These are phyloP conservation scores for Backusella tarrabulga DNA, from an alignment of 192 early-diverging fungal species.

Conservation along the genomic window DNA sequence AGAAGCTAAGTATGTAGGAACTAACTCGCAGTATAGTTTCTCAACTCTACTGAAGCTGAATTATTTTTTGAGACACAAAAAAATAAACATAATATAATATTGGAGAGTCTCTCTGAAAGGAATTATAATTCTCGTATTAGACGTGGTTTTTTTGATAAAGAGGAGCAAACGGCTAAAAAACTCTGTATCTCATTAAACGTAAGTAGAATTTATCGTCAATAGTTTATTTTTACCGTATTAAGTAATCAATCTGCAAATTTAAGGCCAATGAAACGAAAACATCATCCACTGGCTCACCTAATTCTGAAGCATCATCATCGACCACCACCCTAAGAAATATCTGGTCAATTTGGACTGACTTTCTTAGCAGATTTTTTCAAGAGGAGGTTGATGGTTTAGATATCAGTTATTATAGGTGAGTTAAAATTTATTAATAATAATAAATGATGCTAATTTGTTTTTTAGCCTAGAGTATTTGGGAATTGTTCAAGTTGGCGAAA, in stretches of 20 bases:
- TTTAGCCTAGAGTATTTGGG: neutral
- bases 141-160: conserved; percentile 3
- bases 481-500: neutral
- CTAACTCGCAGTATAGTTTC: conserved; percentile 11
- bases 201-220: neutral
- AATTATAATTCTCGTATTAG: neutral
- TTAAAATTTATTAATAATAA: conserved; percentile 7
- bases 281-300: conserved; percentile 1
- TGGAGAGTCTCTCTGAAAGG: conserved; percentile 3
- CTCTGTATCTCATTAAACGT: conserved; percentile 2
- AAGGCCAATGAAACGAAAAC: neutral
- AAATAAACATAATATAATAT: neutral
- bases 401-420: neutral
- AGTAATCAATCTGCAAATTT: conserved; percentile 3
- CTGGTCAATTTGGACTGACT: conserved; percentile 1
- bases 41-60: conserved; percentile 8
- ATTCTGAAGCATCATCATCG: neutral
- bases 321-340: neutral
- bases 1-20: conserved; percentile 3
- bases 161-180: neutral
- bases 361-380: neutral
- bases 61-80: conserved; percentile 3
- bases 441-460: conserved; percentile 9
- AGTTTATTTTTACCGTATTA: conserved; percentile 10
- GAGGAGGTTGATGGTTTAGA: conserved; percentile 9